These are phyloP conservation scores for Aquilaria yunnanensis DNA, from an alignment of 345 rosid genomes.

Conservation along the genomic window DNA sequence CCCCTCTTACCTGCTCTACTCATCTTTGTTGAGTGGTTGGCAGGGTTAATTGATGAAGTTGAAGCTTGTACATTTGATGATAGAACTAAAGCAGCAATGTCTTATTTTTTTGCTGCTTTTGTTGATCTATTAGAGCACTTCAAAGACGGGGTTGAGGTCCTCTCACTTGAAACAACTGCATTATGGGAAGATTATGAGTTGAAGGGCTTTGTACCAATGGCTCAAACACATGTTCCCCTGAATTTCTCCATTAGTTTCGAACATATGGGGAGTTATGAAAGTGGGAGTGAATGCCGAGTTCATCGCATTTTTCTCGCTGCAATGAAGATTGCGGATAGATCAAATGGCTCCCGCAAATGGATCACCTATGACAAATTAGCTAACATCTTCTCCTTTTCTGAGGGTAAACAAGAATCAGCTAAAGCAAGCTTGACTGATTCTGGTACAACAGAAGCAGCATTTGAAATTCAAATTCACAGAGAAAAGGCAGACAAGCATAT, in stretches of 20 bases:
- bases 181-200: constrained; percentile 94
- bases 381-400: constrained; percentile 26
- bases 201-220: constrained; percentile 67
- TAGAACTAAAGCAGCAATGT: constrained; percentile 39
- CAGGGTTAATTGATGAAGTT: constrained; percentile 30
- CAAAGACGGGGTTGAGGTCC: constrained; percentile 14
- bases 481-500: constrained; percentile 22
- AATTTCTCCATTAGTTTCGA: constrained; percentile 53
- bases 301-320: constrained; percentile 52
- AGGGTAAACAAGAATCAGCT: constrained; percentile 18
- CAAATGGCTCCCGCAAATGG: constrained; percentile 44
- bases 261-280: constrained; percentile 30
- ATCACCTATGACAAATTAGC: constrained; percentile 36
- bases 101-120: constrained; percentile 53
- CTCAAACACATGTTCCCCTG: constrained; percentile 28
- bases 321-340: constrained; percentile 46
- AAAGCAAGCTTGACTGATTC: constrained; percentile 3
- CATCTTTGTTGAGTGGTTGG: constrained; percentile 74
- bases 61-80: constrained; percentile 36
- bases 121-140: constrained; percentile 40
- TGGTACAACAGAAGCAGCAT: constrained; percentile 18
- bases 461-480: constrained; percentile 19
- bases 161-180: constrained; percentile 26
- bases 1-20: constrained; percentile 70
- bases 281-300: constrained; percentile 43